Percentiles rank a stretch among this genome's conserved stretches.
Evolutionary conservation across 441 rosid species (phyloP).

Genomic region (Gossypium davidsonii): DNA sequence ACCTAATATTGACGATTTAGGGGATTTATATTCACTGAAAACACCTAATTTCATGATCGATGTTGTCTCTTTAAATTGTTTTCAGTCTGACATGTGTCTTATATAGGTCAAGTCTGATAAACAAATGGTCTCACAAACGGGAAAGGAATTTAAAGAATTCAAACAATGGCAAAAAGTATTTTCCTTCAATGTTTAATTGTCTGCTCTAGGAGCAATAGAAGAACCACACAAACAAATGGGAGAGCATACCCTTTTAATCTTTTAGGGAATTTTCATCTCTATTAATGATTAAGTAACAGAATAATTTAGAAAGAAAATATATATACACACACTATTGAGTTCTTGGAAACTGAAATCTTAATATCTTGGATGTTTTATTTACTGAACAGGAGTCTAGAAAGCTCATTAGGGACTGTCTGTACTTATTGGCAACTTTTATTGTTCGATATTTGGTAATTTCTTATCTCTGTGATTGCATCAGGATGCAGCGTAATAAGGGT

Average conservation of each 20-base stretch:
- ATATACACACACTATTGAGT: too few relatives aligned
- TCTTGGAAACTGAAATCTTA: neutral
- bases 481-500: slow-evolving; percentile 96
- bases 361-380: neutral
- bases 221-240: neutral
- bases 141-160: neutral
- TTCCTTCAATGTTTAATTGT: neutral
- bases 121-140: neutral
- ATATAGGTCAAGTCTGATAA: neutral
- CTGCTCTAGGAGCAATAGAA: neutral
- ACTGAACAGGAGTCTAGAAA: neutral
- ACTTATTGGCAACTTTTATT: neutral
- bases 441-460: neutral
- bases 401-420: neutral
- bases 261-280: neutral
- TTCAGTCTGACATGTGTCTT: neutral
- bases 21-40: neutral
- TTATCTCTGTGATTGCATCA: slow-evolving; percentile 30
- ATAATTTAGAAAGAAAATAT: neutral
- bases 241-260: neutral
- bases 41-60: neutral
- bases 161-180: neutral
- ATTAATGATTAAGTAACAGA: neutral
- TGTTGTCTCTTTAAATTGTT: neutral
- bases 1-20: neutral